phyloP scores from a whole-genome alignment of 139 green algal species.

The Ulvella scutata region DNA sequence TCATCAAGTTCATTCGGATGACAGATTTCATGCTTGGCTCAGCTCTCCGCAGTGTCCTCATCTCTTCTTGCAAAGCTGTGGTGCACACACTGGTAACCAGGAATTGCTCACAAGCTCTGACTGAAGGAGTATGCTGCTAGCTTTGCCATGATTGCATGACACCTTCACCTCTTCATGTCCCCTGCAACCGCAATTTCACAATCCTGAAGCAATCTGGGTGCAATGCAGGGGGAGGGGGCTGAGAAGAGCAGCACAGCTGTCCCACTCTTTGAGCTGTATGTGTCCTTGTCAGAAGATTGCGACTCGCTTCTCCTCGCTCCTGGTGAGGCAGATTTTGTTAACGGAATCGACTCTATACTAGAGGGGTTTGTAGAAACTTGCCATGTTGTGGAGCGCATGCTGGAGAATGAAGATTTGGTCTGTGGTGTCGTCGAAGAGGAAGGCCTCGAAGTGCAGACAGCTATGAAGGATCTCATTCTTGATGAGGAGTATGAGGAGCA shows the following conservation, averaged over 20 bases:
- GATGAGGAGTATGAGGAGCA: constrained; percentile 13
- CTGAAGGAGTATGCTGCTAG: too few relatives aligned
- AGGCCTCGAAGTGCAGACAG: neutral
- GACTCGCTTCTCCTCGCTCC: constrained; percentile 37
- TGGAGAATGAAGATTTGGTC: neutral
- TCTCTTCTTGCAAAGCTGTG: neutral
- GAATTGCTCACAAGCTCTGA: too few relatives aligned
- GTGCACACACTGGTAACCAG: neutral
- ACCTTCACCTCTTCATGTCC: too few relatives aligned
- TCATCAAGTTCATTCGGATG: constrained; percentile 58
- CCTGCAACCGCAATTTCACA: too few relatives aligned
- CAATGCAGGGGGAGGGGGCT: too few relatives aligned
- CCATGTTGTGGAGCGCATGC: constrained; percentile 3
- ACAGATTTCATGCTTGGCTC: constrained; percentile 11
- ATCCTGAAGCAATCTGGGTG: too few relatives aligned
- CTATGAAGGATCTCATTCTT: neutral
- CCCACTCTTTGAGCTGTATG: neutral
- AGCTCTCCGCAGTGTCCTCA: neutral
- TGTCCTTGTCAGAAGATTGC: constrained; percentile 32
- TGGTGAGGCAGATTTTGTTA: neutral
- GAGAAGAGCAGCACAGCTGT: too few relatives aligned
- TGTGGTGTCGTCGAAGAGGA: constrained; percentile 4
- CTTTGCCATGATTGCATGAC: too few relatives aligned
- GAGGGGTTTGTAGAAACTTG: constrained; percentile 8
- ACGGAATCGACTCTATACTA: neutral